Conservation (phyloP, 176 grass and related monocot genomes). For the Rhynchospora pubera region DNA sequence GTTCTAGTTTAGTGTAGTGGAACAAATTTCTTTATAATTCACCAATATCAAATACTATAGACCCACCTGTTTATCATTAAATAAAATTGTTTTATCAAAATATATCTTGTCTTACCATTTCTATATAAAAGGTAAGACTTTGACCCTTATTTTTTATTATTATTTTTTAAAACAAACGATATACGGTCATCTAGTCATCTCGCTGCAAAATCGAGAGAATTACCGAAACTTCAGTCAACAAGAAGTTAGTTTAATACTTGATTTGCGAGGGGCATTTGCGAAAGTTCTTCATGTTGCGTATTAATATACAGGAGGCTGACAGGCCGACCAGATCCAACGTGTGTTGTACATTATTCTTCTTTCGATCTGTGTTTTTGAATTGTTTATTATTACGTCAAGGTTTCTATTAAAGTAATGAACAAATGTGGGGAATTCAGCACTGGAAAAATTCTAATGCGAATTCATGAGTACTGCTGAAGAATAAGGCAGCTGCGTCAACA, state of each 20-base stretch:
- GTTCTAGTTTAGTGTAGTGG: too few relatives aligned
- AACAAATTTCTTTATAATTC: too few relatives aligned
- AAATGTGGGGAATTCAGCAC: background rate
- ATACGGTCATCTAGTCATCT: too few relatives aligned
- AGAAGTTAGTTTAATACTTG: background rate
- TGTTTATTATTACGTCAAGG: background rate
- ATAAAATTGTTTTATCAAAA: too few relatives aligned
- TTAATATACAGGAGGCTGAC: background rate
- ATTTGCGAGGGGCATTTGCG: background rate
- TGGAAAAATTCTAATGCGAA: background rate
- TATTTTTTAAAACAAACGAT: too few relatives aligned
- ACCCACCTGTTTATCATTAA: too few relatives aligned
- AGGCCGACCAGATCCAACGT: conserved; percentile 9
- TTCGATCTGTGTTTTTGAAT: background rate
- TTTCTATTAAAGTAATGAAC: background rate
- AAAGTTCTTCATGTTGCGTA: background rate
- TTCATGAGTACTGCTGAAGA: too few relatives aligned
- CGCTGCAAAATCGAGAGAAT: background rate
- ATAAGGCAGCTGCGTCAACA: too few relatives aligned
- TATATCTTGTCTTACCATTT: too few relatives aligned
- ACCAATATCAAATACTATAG: too few relatives aligned
- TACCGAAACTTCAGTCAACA: background rate
- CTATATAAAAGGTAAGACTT: too few relatives aligned
- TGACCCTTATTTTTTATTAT: too few relatives aligned
- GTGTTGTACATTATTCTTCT: conserved; percentile 10